Base-by-base conservation (phyloP, 1,139 yeast species). In the Blastobotrys ciferrii region DNA sequence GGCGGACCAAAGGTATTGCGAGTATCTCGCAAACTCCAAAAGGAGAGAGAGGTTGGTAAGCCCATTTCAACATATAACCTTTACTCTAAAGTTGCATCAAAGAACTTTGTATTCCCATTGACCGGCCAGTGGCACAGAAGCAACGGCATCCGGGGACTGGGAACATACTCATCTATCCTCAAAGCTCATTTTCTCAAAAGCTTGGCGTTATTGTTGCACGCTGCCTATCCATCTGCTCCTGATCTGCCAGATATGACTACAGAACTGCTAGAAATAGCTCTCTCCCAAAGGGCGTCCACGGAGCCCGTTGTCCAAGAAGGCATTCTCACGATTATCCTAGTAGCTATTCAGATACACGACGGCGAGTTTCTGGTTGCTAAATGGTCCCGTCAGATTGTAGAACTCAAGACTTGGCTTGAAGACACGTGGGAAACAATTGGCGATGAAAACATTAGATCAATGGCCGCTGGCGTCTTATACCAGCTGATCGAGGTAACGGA, bases 151-250 rank as follows among this genome's bases (percentile, higher is more conserved):
- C 52, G 48, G 14, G 52, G 48, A 15, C 70, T 78, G 43, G 86
- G 86, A 0, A 73, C 71, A 37, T 81, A 80, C 59, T 77, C 84
- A 0, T 72, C 80, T 0, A 59, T 83, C 1, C 66, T 84, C 35
- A 70, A 73, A 30, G 75, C 80, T 0, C 91, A 84, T 60, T 83
- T 74, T 60, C 58, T 84, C 46, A 76, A 79, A 49, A 81, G 87
- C 0, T 60, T 85, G 51, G 73, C 81, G 0, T 61, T 84, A 18
- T 58, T 84, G 4, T 63, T 82, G 23, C 80, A 80, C 48, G 70
- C 81, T 45, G 81, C 85, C 0, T 76, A 76, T 53, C 87, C 88
- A 0, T 65, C 79, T 0, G 69, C 78, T 0, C 57, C 66, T 0
- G 77, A 78, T 48, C 57, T 80, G 17, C 64, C 69, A 1, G 86